Evolutionary conservation across 352 stramenopile species (phyloP), one percentile per base, ranked within the genome.

Genomic region (Phytophthora sp.): DNA sequence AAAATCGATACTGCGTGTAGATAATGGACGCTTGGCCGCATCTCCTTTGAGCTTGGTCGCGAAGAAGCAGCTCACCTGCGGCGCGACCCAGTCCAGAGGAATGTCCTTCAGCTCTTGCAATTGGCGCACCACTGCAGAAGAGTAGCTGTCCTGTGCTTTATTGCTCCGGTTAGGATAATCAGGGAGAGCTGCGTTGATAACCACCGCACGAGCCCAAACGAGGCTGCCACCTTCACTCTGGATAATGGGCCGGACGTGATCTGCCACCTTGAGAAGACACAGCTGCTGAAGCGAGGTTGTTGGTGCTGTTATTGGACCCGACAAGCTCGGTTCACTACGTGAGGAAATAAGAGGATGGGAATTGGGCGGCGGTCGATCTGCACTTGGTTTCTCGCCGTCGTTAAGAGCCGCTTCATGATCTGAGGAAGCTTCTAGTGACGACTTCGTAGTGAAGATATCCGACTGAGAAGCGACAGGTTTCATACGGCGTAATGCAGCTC

Each of bases 61-160:
- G 66, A 94, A 94, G 59, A 84, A 94, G n/a, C 78, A 76, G 46
- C 83, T 89, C 23, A 92, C 72, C 43, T 87, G 76, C 1, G 82
- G 83, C 4, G 78, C 86, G 17, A 92, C 57, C 72, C 66, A 85
- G 26, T 91, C 80, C 27, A 94, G 62, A 5, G 83, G 78, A 30
- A 91, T 72, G 18, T 65, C 65, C 11, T 62, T 68, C 3, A 80
- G 43, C 11, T 50, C 64, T 5, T 89, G 46, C 12, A 90, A 52
- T 15, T 74, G 69, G 32, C 82, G 70, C 31, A 89, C 62, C 0
- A 73, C 55, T 4, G 66, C 43, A 27, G 60, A 53, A 30, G 54
- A 64, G 49, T 72, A 76, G 12, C 53, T 51, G 27, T 59, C 53
- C 30, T 27, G 24, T 35, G 58, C 35, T 53, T 51, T 28, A 10